Percentiles rank a stretch among this genome's conserved stretches.
These are phyloP conservation scores for Citrus hindsii DNA, from an alignment of 345 rosid species.

Conservation along the genomic window DNA sequence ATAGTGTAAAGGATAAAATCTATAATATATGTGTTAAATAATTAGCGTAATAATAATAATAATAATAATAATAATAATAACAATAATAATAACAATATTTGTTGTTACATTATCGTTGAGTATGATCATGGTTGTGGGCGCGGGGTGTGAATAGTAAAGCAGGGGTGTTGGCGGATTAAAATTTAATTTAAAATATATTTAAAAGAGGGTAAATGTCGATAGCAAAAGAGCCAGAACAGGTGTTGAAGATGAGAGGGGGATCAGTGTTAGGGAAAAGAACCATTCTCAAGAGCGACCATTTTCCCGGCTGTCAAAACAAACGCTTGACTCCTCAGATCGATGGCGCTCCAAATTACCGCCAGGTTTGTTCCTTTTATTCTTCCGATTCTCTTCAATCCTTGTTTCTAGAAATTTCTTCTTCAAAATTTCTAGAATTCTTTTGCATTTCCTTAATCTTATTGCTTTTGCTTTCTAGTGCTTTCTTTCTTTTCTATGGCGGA, in stretches of 20 bases:
- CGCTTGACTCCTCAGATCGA: slow-evolving; percentile 89
- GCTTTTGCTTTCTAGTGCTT: not conserved
- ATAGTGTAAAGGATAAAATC: not conserved
- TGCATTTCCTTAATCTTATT: not conserved
- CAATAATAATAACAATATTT: too few species aligned
- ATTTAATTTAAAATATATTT: not conserved
- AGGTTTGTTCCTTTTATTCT: slow-evolving; percentile 39
- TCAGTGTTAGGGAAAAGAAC: slow-evolving; percentile 97
- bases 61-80: too few species aligned
- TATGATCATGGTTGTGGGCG: not conserved
- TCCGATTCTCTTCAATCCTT: not conserved
- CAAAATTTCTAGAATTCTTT: not conserved
- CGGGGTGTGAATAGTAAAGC: not conserved
- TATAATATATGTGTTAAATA: too few species aligned
- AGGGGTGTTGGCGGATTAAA: not conserved
- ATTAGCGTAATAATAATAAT: not conserved
- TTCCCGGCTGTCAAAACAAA: slow-evolving; percentile 99
- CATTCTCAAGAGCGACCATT: slow-evolving; percentile 95
- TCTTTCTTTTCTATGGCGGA: not conserved
- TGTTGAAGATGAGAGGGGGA: slow-evolving; percentile 90
- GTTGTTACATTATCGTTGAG: not conserved
- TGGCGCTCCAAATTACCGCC: slow-evolving; percentile 98
- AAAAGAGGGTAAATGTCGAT: slow-evolving; percentile 51
- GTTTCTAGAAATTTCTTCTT: not conserved
- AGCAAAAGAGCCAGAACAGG: slow-evolving; percentile 84